phyloP scores from a whole-genome alignment of 805 yeast species.

The Saccharomycopsis microspora region DNA sequence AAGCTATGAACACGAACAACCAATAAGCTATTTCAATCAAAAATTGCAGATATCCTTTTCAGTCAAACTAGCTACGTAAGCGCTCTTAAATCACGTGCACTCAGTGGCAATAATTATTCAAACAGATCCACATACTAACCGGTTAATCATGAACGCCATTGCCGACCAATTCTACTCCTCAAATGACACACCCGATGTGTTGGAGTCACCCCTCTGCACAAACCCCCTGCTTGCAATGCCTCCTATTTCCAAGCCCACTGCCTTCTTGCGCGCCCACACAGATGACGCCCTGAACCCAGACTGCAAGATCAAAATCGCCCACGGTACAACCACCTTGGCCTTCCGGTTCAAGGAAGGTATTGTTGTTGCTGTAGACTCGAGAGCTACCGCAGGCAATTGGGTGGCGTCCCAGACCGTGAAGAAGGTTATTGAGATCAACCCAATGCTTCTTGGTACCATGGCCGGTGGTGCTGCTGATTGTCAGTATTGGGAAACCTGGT shows the following conservation, averaged over 20 bases:
- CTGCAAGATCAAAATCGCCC: constrained; percentile 92
- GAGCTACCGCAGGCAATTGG: constrained; percentile 98
- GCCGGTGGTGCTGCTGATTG: constrained; percentile 99
- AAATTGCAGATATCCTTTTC: too few species aligned
- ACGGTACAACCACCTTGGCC: constrained; percentile 97
- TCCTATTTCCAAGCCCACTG: constrained; percentile 81
- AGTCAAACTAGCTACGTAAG: too few species aligned
- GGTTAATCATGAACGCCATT: constrained; percentile 12
- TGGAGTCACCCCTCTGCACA: constrained; percentile 14
- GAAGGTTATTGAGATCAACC: constrained; percentile 94
- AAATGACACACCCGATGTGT: neutral
- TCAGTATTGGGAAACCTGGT: constrained; percentile 99
- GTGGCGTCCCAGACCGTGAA: constrained; percentile 96
- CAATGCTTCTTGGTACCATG: constrained; percentile 91
- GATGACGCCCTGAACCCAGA: constrained; percentile 90
- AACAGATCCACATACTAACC: too few species aligned
- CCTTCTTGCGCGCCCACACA: constrained; percentile 93
- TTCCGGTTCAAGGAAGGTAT: constrained; percentile 95
- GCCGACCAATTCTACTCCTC: constrained; percentile 8
- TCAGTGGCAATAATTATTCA: too few species aligned
- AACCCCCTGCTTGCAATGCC: constrained; percentile 64
- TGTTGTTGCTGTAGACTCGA: constrained; percentile 91
- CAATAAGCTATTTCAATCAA: too few species aligned
- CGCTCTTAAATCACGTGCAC: too few species aligned
- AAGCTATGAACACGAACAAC: too few species aligned